Base-by-base conservation (phyloP, 805 yeast genomes). In the Naumovozyma dairenensis region DNA sequence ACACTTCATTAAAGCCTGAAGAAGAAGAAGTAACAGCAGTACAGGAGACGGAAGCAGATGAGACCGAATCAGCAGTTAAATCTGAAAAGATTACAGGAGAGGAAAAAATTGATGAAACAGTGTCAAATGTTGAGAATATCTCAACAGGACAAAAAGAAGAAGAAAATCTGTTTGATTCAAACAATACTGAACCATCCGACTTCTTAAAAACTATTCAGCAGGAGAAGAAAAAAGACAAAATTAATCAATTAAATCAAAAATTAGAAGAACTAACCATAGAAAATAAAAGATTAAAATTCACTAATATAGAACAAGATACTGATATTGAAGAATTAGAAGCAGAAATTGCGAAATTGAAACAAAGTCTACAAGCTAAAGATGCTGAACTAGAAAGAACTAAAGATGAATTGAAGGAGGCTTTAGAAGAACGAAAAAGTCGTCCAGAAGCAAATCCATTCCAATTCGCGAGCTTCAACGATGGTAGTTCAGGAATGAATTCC, bases 201-300 rank as follows among this genome's bases (percentile, higher is more conserved):
- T 63, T 52, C 35, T 42, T 52, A 50, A 44, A 37, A 16, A 32
- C 58, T 2, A 49, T 47, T 14, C 46, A 53, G 20, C 50, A 62
- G 19, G 53, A 60, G 34, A 44, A 57, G 8, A 62, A 62, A 28
- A 51, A 66, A 12, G 46, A 43, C 4, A 44, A 50, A n/a, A 47
- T 71, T 6, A 46, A 46, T 16, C 41, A 45, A 5, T 47, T 70
- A 3, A 66, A 66, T 28, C 39, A 49, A 19, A 67, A 67, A 33
- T 39, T 66, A 12, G 69, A 63, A 28, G 45, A 48, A 3, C 39
- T 60, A 9, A 60, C 60, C 16, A 51, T 60, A 16, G 59, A 57
- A 21, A 50, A 52, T 15, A 57, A 57, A 25, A 49, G 45, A 7
- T 43, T 61, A 4, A 59, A 60, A 32, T 56, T 54, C 32, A 40